A percentile compares a stretch with the other conserved stretches of the same genome.
Conservation (phyloP, 345 rosid genomes). For the Lepidium aucheri region DNA sequence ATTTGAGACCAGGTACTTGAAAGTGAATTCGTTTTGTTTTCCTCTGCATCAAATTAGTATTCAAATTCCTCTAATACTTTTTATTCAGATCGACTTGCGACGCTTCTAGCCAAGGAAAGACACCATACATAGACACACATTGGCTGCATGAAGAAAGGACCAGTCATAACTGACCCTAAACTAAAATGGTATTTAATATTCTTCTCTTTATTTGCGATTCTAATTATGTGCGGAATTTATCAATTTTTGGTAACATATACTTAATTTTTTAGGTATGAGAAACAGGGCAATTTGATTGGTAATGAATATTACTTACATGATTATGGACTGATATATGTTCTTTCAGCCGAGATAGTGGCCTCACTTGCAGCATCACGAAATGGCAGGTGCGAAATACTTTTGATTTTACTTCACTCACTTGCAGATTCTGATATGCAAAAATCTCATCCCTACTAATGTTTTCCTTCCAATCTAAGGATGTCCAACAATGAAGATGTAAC, state of each 20-base stretch:
- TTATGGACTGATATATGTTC: conserved; percentile 68
- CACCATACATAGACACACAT: conserved; percentile 49
- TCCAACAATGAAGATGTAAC: conserved; percentile 85
- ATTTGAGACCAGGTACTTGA: conserved; percentile 67
- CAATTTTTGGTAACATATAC: background rate
- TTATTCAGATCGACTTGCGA: conserved; percentile 62
- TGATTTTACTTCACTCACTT: background rate
- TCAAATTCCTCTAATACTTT: background rate
- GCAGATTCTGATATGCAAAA: background rate
- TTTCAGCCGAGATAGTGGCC: conserved; percentile 68
- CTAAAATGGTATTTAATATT: conserved; percentile 43
- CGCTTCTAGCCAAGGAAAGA: conserved; percentile 77
- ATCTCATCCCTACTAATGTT: background rate
- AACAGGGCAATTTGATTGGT: conserved; percentile 68
- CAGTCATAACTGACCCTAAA: conserved; percentile 68
- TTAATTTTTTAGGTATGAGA: conserved; percentile 55
- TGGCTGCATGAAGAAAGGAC: conserved; percentile 93
- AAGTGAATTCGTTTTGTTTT: background rate
- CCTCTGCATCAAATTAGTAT: background rate
- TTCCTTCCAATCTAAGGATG: conserved; percentile 62
- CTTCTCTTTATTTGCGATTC: background rate
- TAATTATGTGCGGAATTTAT: background rate
- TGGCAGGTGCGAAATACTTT: conserved; percentile 44
- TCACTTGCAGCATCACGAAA: conserved; percentile 58
- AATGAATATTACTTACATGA: conserved; percentile 76